phyloP scores from a whole-genome alignment of 202 grass and related monocot species.

The Dendrocalamus latiflorus region DNA sequence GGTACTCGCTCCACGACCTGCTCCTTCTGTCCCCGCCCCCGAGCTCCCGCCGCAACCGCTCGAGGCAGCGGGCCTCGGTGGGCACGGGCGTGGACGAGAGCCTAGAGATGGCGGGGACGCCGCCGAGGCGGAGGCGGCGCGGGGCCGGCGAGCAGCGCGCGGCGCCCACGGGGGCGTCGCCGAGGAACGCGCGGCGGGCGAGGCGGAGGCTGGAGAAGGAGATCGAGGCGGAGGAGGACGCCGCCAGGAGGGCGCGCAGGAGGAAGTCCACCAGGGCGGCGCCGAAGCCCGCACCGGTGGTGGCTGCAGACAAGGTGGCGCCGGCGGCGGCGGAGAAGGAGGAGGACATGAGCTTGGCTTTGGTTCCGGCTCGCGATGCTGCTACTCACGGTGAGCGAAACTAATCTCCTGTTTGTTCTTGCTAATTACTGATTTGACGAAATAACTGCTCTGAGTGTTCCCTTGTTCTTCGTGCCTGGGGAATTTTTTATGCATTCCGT shows the following conservation, averaged over 20 bases:
- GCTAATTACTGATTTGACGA: background rate
- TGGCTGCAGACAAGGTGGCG: background rate
- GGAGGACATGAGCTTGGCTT: constrained; percentile 35
- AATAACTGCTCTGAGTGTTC: background rate
- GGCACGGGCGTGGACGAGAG: constrained; percentile 29
- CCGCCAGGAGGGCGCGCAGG: constrained; percentile 42
- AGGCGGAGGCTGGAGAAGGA: constrained; percentile 82
- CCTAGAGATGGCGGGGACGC: constrained; percentile 43
- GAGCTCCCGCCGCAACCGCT: constrained; percentile 26
- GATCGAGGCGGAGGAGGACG: constrained; percentile 47
- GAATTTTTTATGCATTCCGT: background rate
- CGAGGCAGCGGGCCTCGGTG: background rate
- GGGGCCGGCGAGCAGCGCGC: constrained; percentile 32
- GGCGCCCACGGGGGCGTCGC: constrained; percentile 42
- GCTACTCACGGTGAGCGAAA: constrained; percentile 16
- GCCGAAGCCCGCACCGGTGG: background rate
- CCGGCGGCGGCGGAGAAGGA: background rate
- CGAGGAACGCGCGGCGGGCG: constrained; percentile 51
- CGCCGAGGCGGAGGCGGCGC: constrained; percentile 43
- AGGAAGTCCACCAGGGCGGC: constrained; percentile 44
- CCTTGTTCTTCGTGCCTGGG: background rate
- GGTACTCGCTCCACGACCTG: constrained; percentile 48
- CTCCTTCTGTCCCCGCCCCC: constrained; percentile 50
- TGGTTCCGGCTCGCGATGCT: constrained; percentile 23
- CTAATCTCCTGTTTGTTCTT: background rate